These are phyloP conservation scores for Pyrus betulifolia DNA, from an alignment of 306 rosid species.

Conservation along the genomic window DNA sequence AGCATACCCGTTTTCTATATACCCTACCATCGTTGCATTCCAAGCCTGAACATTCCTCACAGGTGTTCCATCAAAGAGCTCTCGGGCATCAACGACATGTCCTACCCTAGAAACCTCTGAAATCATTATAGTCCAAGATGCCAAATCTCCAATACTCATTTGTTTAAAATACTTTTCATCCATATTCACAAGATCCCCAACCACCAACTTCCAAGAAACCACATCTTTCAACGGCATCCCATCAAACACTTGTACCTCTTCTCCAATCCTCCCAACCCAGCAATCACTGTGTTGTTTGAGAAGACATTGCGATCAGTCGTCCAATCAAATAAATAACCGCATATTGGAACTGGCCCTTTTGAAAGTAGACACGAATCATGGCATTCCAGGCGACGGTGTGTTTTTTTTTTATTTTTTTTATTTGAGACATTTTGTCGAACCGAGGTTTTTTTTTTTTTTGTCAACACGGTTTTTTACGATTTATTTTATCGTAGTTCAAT, in stretches of 20 bases:
- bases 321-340: constrained; percentile 23
- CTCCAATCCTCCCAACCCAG: constrained; percentile 39
- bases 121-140: constrained; percentile 52
- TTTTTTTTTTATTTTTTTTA: neutral
- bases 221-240: constrained; percentile 37
- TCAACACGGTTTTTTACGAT: too few relatives aligned
- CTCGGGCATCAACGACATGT: constrained; percentile 26
- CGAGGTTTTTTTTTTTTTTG: too few relatives aligned
- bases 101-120: constrained; percentile 25
- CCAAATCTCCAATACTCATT: constrained; percentile 30
- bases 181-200: constrained; percentile 41
- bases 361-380: constrained; percentile 39
- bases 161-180: constrained; percentile 26
- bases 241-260: constrained; percentile 30
- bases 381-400: constrained; percentile 47
- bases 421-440: constrained; percentile 33
- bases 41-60: constrained; percentile 37
- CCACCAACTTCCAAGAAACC: constrained; percentile 49
- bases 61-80: constrained; percentile 39
- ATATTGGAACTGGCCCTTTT: constrained; percentile 6
- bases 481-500: too few relatives aligned
- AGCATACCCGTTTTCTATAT: constrained; percentile 26
- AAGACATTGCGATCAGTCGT: constrained; percentile 34
- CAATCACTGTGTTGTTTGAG: constrained; percentile 39
- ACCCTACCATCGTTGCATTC: constrained; percentile 36